Evolutionary conservation across 1,284 basidiomycete species (phyloP), one percentile per base, ranked within the genome.

Genomic region (Puccinia triticina): DNA sequence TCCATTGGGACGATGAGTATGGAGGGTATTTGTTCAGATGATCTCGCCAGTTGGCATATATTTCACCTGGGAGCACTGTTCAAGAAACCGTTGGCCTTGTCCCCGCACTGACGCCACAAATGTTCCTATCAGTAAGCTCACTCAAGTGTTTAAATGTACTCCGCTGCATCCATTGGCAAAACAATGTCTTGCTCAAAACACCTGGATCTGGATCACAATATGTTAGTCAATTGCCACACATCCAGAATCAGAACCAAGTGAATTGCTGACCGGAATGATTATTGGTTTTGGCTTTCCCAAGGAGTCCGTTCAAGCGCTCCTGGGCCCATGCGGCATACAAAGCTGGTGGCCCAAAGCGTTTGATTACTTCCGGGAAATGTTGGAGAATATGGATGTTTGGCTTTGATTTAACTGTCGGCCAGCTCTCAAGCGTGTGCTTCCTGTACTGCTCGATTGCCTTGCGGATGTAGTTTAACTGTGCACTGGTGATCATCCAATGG

Each of bases 281-380:
- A n/a, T 76, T 76, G n/a, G 50, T 76, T 7, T 50, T 34, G 37
- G 57, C 40, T 43, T 57, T 59, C 12, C 50, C 74, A 34, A 76
- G 74, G 10, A 76, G n/a, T 59, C 74, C 55, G 40, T 76, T 76
- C 50, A 76, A 43, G 16, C 55, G 29, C 57, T 76, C 55, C 16
- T 61, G 53, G 12, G 29, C 74, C 74, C 74, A 76, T 32, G 74
- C 74, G 14, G 53, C 74, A 57, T 40, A 57, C 8, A 29, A 76
- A 37, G 74, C 53, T n/a, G 74, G 74, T 40, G 74, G 74, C 4
- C 74, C 74, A 76, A 76, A 76, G n/a, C 50, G 21, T 26, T 53
- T 29, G 59, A 61, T 61, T 12, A 76, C 37, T 23, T 76, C 55
- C 1, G 74, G 34, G 50, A 37, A 59, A 61, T 76, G 74, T 21